Evolutionary conservation across 2,329 filamentous ascomycete genomes (phyloP).

Genomic region (Uncinocarpus reesii): DNA sequence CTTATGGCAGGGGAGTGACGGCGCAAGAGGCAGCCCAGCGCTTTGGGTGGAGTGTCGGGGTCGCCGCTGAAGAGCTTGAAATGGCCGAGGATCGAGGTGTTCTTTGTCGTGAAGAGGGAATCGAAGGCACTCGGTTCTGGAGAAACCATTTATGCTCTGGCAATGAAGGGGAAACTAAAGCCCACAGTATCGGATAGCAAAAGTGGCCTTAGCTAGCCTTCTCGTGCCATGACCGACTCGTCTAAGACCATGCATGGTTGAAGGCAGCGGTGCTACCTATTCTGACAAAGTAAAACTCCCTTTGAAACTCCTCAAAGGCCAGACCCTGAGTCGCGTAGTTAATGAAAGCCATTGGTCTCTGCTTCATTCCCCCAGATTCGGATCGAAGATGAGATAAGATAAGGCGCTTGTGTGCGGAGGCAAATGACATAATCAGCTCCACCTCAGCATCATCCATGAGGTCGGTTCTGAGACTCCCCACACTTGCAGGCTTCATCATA

Average conservation of each 20-base stretch:
- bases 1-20: constrained; percentile 75
- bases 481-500: not conserved
- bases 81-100: constrained; percentile 91
- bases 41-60: constrained; percentile 95
- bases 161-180: not conserved
- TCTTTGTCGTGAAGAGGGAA: constrained; percentile 79
- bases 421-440: constrained; percentile 4
- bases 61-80: constrained; percentile 87
- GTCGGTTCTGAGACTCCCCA: too few relatives aligned
- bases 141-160: constrained; percentile 50
- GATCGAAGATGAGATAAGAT: not conserved
- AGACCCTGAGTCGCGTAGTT: too few relatives aligned
- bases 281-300: too few relatives aligned
- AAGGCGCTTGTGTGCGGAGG: not conserved
- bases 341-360: too few relatives aligned
- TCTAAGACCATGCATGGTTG: too few relatives aligned
- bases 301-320: too few relatives aligned
- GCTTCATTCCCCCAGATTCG: too few relatives aligned
- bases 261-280: too few relatives aligned
- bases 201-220: too few relatives aligned
- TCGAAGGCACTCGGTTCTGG: constrained; percentile 91
- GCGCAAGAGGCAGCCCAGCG: constrained; percentile 78
- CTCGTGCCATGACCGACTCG: too few relatives aligned
- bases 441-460: too few relatives aligned
- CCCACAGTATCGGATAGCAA: not conserved